These are phyloP conservation scores for Cucurbita ficifolia DNA, from an alignment of 306 rosid genomes.

Conservation along the genomic window DNA sequence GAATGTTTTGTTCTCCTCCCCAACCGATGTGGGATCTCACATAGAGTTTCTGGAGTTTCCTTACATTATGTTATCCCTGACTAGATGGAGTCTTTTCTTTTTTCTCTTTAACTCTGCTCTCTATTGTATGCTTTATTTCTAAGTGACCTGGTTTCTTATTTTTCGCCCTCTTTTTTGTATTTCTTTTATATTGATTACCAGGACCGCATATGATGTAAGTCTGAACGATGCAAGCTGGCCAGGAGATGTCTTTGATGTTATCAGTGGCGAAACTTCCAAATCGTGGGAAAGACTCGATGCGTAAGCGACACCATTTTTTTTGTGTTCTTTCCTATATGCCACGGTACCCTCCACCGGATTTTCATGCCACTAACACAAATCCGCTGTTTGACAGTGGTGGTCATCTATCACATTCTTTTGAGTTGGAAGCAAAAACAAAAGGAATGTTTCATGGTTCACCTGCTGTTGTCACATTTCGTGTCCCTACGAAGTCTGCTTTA, in stretches of 20 bases:
- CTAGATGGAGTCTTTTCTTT: no score
- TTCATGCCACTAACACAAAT: neutral
- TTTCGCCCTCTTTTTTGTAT: neutral
- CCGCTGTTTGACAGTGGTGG: slow-evolving; percentile 46
- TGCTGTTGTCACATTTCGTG: slow-evolving; percentile 70
- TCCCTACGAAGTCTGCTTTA: slow-evolving; percentile 73
- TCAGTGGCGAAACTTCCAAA: slow-evolving; percentile 60
- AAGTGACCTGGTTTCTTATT: neutral
- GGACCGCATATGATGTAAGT: slow-evolving; percentile 86
- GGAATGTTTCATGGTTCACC: slow-evolving; percentile 57
- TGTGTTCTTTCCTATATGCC: neutral
- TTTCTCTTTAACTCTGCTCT: neutral
- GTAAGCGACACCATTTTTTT: slow-evolving; percentile 30
- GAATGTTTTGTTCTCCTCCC: no score
- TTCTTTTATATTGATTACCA: slow-evolving; percentile 12
- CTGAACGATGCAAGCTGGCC: slow-evolving; percentile 77
- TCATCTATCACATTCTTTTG: slow-evolving; percentile 63
- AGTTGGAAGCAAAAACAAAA: slow-evolving; percentile 70
- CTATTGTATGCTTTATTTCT: neutral
- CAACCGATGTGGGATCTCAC: no score
- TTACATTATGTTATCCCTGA: no score
- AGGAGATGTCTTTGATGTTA: slow-evolving; percentile 34
- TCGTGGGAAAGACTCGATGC: slow-evolving; percentile 97
- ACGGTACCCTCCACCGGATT: neutral
- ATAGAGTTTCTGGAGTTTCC: no score